Evolutionary conservation across 371 early-diverging fungal genomes (phyloP), one percentile per base, ranked within the genome.

Genomic region (Syncephalastrum monosporum): DNA sequence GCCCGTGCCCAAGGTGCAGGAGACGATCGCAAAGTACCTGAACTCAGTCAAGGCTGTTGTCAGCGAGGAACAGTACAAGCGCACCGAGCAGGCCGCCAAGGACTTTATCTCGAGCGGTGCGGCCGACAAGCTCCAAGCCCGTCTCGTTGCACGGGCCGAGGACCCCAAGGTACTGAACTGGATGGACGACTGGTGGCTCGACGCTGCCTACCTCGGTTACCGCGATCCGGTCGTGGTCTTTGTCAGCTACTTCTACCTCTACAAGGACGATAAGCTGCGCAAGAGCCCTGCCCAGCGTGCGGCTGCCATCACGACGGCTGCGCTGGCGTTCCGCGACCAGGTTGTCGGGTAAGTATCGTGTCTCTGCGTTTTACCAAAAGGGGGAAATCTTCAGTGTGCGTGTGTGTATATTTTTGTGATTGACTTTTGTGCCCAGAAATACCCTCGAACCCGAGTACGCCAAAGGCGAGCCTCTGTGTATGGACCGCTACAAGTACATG

Each of bases 181-280:
- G 98, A 82, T 98, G 63, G 91, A 91, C 68, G 93, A 94, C 60
- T 96, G 96, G 97, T 82, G 98, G 98, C 88, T 90, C 68, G 92
- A 94, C 55, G 77, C 85, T 53, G 91, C 93, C 54, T 97, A 97
- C 73, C 87, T 94, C 82, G 91, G 87, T 14, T 97, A 96, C 80
- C 88, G 99, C 60, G 99, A 97, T 59, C 95, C 98, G 10, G 89
- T 95, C 23, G 93, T 94, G 23, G 81, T 93, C 58, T 87, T 90
- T 69, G 94, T 92, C 47, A 85, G 82, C 62, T 96, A 91, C 74
- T 95, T 92, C 60, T 92, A 75, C 56, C 82, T 86, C 55, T 90
- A 86, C 77, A 88, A 87, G 78, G 91, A 93, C 62, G 94, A 93
- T 65, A 86, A 84, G 70, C 75, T 86, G 44, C 82, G 91, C 61